Evolutionary conservation across 352 stramenopile species (phyloP).

Genomic region (Sclerospora graminicola): DNA sequence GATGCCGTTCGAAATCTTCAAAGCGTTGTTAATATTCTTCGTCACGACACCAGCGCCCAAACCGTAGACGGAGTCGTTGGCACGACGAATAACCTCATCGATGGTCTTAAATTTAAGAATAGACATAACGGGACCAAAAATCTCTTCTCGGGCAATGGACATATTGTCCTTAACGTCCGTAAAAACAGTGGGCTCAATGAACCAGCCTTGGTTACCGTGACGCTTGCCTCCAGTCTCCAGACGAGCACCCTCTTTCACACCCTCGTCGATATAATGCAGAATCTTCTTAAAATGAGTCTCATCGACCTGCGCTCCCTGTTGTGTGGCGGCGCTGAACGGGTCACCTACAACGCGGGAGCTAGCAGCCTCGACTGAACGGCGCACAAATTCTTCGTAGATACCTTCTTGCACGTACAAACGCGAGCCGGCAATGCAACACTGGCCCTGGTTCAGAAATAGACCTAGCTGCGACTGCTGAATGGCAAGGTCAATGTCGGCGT

Average conservation of each 20-base stretch:
- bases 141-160: slow-evolving; percentile 86
- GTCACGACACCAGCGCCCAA: slow-evolving; percentile 87
- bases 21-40: slow-evolving; percentile 71
- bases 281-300: slow-evolving; percentile 83
- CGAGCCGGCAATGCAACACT: slow-evolving; percentile 81
- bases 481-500: slow-evolving; percentile 56
- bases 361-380: slow-evolving; percentile 37
- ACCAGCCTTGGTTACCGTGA: slow-evolving; percentile 69
- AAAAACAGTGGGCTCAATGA: slow-evolving; percentile 90
- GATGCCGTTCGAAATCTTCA: slow-evolving; percentile 78
- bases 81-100: slow-evolving; percentile 80
- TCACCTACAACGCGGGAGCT: slow-evolving; percentile 54
- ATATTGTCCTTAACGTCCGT: slow-evolving; percentile 71
- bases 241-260: slow-evolving; percentile 73
- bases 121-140: slow-evolving; percentile 88
- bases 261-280: slow-evolving; percentile 68
- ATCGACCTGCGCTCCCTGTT: slow-evolving; percentile 51
- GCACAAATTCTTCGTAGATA: slow-evolving; percentile 85
- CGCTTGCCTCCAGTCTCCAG: slow-evolving; percentile 75
- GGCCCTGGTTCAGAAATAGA: slow-evolving; percentile 82
- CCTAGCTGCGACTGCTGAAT: slow-evolving; percentile 38
- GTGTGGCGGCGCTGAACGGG: slow-evolving; percentile 27
- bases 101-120: slow-evolving; percentile 87
- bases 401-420: too few species aligned
- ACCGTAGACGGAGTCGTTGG: slow-evolving; percentile 84